phyloP scores from a whole-genome alignment of 2,329 filamentous ascomycete genomes.

The Akanthomyces dipterigenus region DNA sequence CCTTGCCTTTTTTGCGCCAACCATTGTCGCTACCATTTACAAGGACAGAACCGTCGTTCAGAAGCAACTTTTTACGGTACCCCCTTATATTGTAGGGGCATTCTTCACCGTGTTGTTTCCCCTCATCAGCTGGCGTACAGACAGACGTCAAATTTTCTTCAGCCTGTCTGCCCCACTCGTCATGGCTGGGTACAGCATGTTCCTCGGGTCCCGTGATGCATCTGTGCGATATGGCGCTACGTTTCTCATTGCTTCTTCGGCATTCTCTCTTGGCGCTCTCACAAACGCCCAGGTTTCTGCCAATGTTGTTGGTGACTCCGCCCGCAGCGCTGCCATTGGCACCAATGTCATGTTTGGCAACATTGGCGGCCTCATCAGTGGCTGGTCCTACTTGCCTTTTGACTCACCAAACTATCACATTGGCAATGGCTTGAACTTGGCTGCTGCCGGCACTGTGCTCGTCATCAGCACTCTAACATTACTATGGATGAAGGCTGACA shows the following conservation, averaged over 20 bases:
- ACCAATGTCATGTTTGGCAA: constrained; percentile 66
- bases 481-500: constrained; percentile 55
- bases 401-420: constrained; percentile 62
- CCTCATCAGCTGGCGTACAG: constrained; percentile 53
- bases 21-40: constrained; percentile 63
- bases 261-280: constrained; percentile 57
- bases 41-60: constrained; percentile 46
- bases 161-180: constrained; percentile 53
- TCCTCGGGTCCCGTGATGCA: constrained; percentile 48
- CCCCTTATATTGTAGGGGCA: constrained; percentile 61
- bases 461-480: constrained; percentile 41
- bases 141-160: constrained; percentile 55
- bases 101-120: constrained; percentile 60
- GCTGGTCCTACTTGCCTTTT: constrained; percentile 57
- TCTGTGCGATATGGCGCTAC: constrained; percentile 61
- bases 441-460: constrained; percentile 46
- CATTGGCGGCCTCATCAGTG: constrained; percentile 60
- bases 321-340: constrained; percentile 59
- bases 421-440: constrained; percentile 64
- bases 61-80: constrained; percentile 64
- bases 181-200: constrained; percentile 66
- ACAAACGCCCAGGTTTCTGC: constrained; percentile 62
- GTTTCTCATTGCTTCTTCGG: constrained; percentile 60
- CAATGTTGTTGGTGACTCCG: constrained; percentile 66
- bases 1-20: constrained; percentile 62